A percentile compares a stretch with the other conserved stretches of the same genome.
Conservation (phyloP, 345 rosid species). For the Eucalyptus caleyi region DNA sequence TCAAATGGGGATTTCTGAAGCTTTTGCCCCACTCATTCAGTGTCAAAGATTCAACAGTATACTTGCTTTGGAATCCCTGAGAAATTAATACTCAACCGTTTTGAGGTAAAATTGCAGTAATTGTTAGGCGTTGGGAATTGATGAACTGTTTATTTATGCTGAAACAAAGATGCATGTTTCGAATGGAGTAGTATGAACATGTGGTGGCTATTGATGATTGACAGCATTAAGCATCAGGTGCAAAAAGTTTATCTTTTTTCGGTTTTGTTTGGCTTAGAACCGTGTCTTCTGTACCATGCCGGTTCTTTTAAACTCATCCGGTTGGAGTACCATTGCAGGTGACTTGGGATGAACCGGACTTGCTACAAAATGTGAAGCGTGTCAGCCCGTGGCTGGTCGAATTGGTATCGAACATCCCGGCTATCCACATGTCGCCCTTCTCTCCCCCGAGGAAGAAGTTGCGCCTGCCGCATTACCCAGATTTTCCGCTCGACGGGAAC, state of each 20-base stretch:
- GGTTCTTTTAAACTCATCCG: background rate
- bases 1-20: background rate
- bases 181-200: background rate
- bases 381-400: slow-evolving; percentile 95
- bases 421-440: slow-evolving; percentile 64
- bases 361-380: slow-evolving; percentile 78
- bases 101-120: background rate
- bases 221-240: background rate
- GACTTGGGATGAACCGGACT: slow-evolving; percentile 96
- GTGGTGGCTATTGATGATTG: background rate
- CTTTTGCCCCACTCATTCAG: background rate
- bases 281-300: background rate
- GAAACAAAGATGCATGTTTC: background rate
- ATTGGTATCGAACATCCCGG: slow-evolving; percentile 70
- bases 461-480: slow-evolving; percentile 47
- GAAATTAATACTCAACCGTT: background rate
- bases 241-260: background rate
- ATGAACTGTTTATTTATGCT: background rate
- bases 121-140: background rate
- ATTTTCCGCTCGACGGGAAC: slow-evolving; percentile 44
- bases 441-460: slow-evolving; percentile 75
- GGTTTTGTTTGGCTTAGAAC: background rate
- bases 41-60: background rate
- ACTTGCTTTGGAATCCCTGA: background rate
- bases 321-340: slow-evolving; percentile 28